Evolutionary conservation across 2,329 filamentous ascomycete genomes (phyloP), one percentile per base, ranked within the genome.

Genomic region (Endoconidiophora laricicola): DNA sequence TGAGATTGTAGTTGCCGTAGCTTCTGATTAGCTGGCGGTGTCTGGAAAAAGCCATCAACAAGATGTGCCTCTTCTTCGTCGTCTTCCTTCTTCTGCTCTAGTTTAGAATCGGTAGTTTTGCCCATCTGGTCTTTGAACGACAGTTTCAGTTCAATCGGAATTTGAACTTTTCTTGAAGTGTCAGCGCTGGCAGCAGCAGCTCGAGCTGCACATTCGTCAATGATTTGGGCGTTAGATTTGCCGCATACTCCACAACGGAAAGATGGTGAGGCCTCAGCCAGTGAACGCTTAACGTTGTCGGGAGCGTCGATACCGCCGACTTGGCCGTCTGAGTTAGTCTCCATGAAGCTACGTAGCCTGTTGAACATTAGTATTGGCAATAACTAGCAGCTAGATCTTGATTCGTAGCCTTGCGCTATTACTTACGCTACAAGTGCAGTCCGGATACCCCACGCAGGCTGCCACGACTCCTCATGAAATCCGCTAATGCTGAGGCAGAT

Each of bases 381-480:
- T 39, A 6, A 9, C 23, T 12, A 50, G 16, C 38, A 44, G 4
- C 1, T 4, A 12, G 38, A 46, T 22, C 7, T 23, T 38, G 7
- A 16, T 39, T 20, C 22, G 39, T 37, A 39, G 4, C 24, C 26
- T 14, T 3, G n/a, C 6, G n/a, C 3, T 7, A 20, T n/a, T 10
- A 58, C 63, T 38, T 61, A 68, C 66, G 78, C 78, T 40, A 80
- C 75, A 5, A 98, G 68, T 14, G 91, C 90, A 3, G 91, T 96
- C 53, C 91, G 75, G 7, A 98, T 82, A 0, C 91, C 91, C 91
- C 91, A 98, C 0, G 91, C 91, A 0, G 91, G 91, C 72, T 95
- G 90, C 91, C 91, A 98, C 14, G 86, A 94, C 69, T 96, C 91
- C 64, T 96, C 91, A 66, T 98, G 91, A 65, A 95, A 90, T 2